phyloP scores from a whole-genome alignment of 305 asterid species.

The Euphrasia arctica region DNA sequence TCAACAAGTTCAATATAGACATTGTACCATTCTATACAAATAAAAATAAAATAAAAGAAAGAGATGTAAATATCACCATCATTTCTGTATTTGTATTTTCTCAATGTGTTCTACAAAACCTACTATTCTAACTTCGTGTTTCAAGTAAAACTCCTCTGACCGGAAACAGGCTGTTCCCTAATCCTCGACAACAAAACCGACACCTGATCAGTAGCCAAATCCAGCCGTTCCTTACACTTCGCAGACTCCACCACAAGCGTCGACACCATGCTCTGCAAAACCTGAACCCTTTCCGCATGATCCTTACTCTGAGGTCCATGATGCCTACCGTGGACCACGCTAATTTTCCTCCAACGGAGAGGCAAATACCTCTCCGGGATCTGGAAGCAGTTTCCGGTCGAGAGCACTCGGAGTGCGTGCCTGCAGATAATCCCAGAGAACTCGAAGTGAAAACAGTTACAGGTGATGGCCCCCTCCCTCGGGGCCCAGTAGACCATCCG shows the following conservation, averaged over 20 bases:
- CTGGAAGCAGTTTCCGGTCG: slow-evolving; percentile 93
- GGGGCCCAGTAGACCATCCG: slow-evolving; percentile 91
- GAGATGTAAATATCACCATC: too few relatives aligned
- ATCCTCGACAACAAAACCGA: slow-evolving; percentile 62
- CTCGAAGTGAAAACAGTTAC: slow-evolving; percentile 95
- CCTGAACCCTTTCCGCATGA: slow-evolving; percentile 65
- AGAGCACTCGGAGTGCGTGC: slow-evolving; percentile 89
- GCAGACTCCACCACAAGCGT: slow-evolving; percentile 68
- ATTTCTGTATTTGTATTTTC: too few relatives aligned
- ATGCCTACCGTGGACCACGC: slow-evolving; percentile 39
- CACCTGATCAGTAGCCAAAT: slow-evolving; percentile 71
- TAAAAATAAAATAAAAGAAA: too few relatives aligned
- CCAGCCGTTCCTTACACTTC: slow-evolving; percentile 73
- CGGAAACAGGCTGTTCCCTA: slow-evolving; percentile 69
- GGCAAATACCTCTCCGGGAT: slow-evolving; percentile 83
- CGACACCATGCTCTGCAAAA: slow-evolving; percentile 77
- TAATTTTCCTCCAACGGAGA: slow-evolving; percentile 72
- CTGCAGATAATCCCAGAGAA: slow-evolving; percentile 90
- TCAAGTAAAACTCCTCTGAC: slow-evolving; percentile 38
- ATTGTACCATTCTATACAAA: too few relatives aligned
- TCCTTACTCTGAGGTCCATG: slow-evolving; percentile 45
- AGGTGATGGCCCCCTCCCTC: slow-evolving; percentile 71
- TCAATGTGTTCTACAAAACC: too few relatives aligned
- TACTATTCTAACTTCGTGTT: neutral
- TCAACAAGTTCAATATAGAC: too few relatives aligned